phyloP scores from a whole-genome alignment of 345 rosid genomes.

The Salix exigua region DNA sequence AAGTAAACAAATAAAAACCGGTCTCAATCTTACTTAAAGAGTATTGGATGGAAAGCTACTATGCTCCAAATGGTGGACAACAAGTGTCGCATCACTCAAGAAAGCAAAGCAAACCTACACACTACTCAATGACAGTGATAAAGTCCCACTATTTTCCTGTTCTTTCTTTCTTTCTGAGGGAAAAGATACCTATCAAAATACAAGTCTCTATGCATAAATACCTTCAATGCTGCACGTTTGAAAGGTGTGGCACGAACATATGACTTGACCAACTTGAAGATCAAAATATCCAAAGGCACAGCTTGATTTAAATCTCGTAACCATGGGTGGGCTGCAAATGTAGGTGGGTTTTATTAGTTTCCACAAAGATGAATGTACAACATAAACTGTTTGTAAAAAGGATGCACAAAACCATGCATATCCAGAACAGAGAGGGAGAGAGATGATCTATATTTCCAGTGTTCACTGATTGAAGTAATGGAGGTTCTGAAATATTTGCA shows the following conservation, averaged over 20 bases:
- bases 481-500: not conserved
- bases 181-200: not conserved
- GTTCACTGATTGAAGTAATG: not conserved
- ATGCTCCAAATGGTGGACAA: not conserved
- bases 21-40: not conserved
- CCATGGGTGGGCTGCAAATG: slow-evolving; percentile 86
- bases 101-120: not conserved
- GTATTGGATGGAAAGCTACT: not conserved
- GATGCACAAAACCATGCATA: not conserved
- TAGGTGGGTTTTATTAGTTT: not conserved
- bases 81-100: not conserved
- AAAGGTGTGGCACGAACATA: slow-evolving; percentile 70
- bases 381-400: not conserved
- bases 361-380: not conserved
- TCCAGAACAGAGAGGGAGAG: not conserved
- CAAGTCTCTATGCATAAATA: slow-evolving; percentile 7
- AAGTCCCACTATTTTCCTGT: not conserved
- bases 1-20: not conserved
- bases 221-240: slow-evolving; percentile 79
- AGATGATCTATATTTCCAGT: not conserved
- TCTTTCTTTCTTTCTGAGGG: not conserved
- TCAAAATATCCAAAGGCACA: slow-evolving; percentile 71
- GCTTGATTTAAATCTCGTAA: slow-evolving; percentile 48
- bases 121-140: not conserved
- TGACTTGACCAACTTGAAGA: slow-evolving; percentile 71